A percentile compares a stretch with the other conserved stretches of the same genome.
Conservation (phyloP, 2,329 filamentous ascomycete species). For the Herpotrichia juniperi region DNA sequence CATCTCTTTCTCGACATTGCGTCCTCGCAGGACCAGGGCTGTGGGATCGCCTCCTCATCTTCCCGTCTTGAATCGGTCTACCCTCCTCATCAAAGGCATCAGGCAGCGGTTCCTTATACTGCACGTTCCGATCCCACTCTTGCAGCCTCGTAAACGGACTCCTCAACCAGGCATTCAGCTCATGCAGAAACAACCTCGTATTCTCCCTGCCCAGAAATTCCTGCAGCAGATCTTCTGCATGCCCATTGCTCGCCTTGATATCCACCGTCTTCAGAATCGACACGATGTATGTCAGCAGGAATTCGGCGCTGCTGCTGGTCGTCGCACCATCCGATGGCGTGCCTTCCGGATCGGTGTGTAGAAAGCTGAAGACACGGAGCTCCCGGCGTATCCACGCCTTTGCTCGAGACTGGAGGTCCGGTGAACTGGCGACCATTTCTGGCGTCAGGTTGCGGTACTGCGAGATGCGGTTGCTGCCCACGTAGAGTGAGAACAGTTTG, state of each 20-base stretch:
- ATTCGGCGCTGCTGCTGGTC: slow-evolving; percentile 74
- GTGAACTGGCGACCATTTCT: slow-evolving; percentile 65
- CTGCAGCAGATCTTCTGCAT: slow-evolving; percentile 77
- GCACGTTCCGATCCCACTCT: slow-evolving; percentile 81
- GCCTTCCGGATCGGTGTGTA: slow-evolving; percentile 52
- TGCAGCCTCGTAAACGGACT: slow-evolving; percentile 76
- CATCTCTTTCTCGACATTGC: slow-evolving; percentile 1
- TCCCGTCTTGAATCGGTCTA: neutral
- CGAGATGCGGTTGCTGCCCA: slow-evolving; percentile 81
- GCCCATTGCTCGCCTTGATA: slow-evolving; percentile 76
- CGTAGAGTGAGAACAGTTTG: slow-evolving; percentile 76
- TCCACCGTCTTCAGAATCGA: slow-evolving; percentile 84
- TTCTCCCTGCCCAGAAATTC: slow-evolving; percentile 80
- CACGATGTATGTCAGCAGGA: slow-evolving; percentile 83
- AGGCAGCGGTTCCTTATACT: slow-evolving; percentile 60
- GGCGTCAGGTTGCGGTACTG: slow-evolving; percentile 77
- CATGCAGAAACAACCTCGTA: slow-evolving; percentile 80
- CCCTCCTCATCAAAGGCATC: slow-evolving; percentile 13
- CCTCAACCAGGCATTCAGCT: slow-evolving; percentile 79
- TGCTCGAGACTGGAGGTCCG: slow-evolving; percentile 75
- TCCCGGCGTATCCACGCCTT: slow-evolving; percentile 84
- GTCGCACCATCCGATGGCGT: slow-evolving; percentile 23
- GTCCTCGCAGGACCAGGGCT: slow-evolving; percentile 3
- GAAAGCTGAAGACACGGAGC: slow-evolving; percentile 79
- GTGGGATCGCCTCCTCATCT: slow-evolving; percentile 3